A percentile compares a stretch with the other conserved stretches of the same genome.
Evolutionary conservation across 1,284 basidiomycete species (phyloP).

Genomic region (Earliella scabrosa): DNA sequence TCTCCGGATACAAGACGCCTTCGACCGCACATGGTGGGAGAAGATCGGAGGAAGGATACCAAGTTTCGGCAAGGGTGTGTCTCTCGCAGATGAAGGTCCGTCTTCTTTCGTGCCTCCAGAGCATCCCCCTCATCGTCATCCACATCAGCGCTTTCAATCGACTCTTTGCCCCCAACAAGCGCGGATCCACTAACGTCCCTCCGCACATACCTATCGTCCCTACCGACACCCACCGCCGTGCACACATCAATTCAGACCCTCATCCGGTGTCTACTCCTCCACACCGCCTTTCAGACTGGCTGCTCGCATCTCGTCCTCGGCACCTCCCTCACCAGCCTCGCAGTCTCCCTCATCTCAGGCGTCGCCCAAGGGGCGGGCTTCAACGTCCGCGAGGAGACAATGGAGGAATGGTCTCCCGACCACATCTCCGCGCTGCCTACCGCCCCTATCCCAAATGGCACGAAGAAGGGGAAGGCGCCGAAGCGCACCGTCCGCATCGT

Average conservation of each 20-base stretch:
- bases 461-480: background rate
- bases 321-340: constrained; percentile 80
- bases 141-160: constrained; percentile 34
- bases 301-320: constrained; percentile 84
- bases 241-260: constrained; percentile 66
- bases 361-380: constrained; percentile 85
- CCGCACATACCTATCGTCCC: constrained; percentile 62
- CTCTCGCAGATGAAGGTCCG: constrained; percentile 59
- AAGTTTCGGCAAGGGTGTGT: constrained; percentile 40
- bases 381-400: constrained; percentile 71
- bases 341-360: constrained; percentile 75
- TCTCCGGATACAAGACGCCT: constrained; percentile 71
- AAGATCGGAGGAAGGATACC: constrained; percentile 39
- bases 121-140: background rate
- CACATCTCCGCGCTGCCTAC: background rate
- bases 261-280: constrained; percentile 69
- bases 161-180: constrained; percentile 14
- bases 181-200: constrained; percentile 53
- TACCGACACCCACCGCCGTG: constrained; percentile 81
- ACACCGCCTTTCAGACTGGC: constrained; percentile 59
- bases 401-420: constrained; percentile 63
- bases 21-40: constrained; percentile 71
- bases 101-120: background rate
- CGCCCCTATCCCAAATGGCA: background rate
- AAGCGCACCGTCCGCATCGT: constrained; percentile 53